Conservation (phyloP, 2,329 filamentous ascomycete species). For the Furcasterigmium furcatum region DNA sequence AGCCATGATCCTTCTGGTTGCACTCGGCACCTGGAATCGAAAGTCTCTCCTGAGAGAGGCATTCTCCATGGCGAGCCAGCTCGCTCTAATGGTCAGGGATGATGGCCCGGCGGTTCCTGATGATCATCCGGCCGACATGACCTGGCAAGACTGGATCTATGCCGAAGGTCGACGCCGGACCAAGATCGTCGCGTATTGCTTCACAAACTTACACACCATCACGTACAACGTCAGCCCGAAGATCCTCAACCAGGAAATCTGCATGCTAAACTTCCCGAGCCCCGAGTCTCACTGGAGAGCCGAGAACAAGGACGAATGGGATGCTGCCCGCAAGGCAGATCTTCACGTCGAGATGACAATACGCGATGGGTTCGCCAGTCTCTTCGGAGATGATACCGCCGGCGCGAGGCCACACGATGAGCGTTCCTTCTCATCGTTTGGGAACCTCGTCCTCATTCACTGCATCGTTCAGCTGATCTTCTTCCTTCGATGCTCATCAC, state of each 20-base stretch:
- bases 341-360: slow-evolving; percentile 4
- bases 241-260: slow-evolving; percentile 51
- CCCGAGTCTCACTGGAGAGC: slow-evolving; percentile 54
- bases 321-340: slow-evolving; percentile 20
- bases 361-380: slow-evolving; percentile 28
- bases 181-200: slow-evolving; percentile 41
- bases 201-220: slow-evolving; percentile 58
- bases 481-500: slow-evolving; percentile 35
- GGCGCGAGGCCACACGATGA: slow-evolving; percentile 6
- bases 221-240: slow-evolving; percentile 59
- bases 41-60: slow-evolving; percentile 54
- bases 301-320: slow-evolving; percentile 45
- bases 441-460: slow-evolving; percentile 51
- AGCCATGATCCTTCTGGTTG: slow-evolving; percentile 49
- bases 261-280: slow-evolving; percentile 46
- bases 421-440: slow-evolving; percentile 39
- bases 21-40: slow-evolving; percentile 58
- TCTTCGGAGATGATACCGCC: slow-evolving; percentile 17
- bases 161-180: slow-evolving; percentile 3
- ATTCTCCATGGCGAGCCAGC: slow-evolving; percentile 51
- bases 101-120: slow-evolving; percentile 19
- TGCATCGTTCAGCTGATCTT: slow-evolving; percentile 52
- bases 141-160: slow-evolving; percentile 49
- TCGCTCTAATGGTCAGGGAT: slow-evolving; percentile 52
- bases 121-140: slow-evolving; percentile 5